A percentile compares a stretch with the other conserved stretches of the same genome.
Conservation (phyloP, 768 basidiomycete species). For the Mycena olivaceomarginata region DNA sequence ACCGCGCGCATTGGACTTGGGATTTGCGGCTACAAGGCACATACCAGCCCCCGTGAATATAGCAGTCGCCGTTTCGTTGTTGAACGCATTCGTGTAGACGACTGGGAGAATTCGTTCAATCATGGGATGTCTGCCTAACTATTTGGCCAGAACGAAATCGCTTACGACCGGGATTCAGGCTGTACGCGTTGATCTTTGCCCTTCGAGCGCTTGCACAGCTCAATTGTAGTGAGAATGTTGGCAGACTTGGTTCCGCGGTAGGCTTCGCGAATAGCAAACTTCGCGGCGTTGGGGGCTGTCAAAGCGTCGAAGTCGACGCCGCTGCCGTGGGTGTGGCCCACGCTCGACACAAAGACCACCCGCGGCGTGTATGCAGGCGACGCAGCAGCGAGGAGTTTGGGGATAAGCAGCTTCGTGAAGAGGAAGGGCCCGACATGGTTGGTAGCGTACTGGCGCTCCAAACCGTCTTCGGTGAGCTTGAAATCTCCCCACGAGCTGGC, state of each 20-base stretch:
- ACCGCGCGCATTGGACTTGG: too few species aligned
- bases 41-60: neutral
- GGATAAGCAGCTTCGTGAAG: constrained; percentile 23
- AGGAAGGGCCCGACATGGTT: constrained; percentile 29
- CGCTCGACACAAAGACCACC: constrained; percentile 26
- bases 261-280: neutral
- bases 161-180: constrained; percentile 12
- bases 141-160: neutral
- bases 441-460: neutral
- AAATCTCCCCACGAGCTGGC: neutral
- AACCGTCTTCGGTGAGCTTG: constrained; percentile 15
- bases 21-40: too few species aligned
- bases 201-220: constrained; percentile 20
- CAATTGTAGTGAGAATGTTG: constrained; percentile 13
- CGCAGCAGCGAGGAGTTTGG: constrained; percentile 17
- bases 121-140: neutral
- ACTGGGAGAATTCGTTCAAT: neutral
- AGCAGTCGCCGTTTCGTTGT: neutral
- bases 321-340: neutral
- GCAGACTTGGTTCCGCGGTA: constrained; percentile 11
- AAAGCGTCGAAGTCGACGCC: constrained; percentile 11
- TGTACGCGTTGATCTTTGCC: constrained; percentile 22
- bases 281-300: neutral
- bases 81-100: neutral
- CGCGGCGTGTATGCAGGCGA: constrained; percentile 10